Evolutionary conservation across 2,329 filamentous ascomycete genomes (phyloP), one percentile per base, ranked within the genome.

Genomic region (Pseudogymnoascus sp.): DNA sequence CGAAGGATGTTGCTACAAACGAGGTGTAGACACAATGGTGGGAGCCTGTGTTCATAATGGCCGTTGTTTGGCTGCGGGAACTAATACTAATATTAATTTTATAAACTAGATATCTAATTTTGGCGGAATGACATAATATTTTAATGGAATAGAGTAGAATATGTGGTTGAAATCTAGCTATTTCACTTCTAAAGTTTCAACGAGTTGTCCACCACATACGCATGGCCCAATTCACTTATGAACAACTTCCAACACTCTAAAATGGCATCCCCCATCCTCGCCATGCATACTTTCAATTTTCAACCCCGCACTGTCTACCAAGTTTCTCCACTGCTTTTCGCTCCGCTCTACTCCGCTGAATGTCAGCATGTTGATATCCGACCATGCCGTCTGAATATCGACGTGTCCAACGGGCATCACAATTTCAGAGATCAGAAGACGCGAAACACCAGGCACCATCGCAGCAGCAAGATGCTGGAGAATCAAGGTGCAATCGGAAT

Each of bases 401-500:
- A 54, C 43, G 22, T 5, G 30, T 11, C 30, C 41, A 14, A 16
- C 11, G 1, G 68, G 69, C 12, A 72, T 61, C 18, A 72, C 65
- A 6, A 61, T 64, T 11, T 73, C 71, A 41, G 68, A 65, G 34
- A 73, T 67, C 5, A 72, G 54, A 12, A 72, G 57, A 2, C 61
- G 61, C 3, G 67, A 70, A 28, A 67, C 66, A 1, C 66, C 68
- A 2, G 64, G 67, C 30, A 64, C 68, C 69, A 76, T 71, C 14
- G 67, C 68, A 12, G 65, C 66, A 8, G 61, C 64, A 6, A 73
- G 62, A 11, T 74, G 67, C 18, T 64, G 62, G 8, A 77, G 63
- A 25, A 77, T 76, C 12, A 62, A 34, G 3, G 64, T 16, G 0
- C 69, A 70, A 5, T 69, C 65, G 14, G 65, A 64, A 47, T 77